Conservation (phyloP, 805 yeast genomes). For the Saccharomyces cerevisiae region DNA sequence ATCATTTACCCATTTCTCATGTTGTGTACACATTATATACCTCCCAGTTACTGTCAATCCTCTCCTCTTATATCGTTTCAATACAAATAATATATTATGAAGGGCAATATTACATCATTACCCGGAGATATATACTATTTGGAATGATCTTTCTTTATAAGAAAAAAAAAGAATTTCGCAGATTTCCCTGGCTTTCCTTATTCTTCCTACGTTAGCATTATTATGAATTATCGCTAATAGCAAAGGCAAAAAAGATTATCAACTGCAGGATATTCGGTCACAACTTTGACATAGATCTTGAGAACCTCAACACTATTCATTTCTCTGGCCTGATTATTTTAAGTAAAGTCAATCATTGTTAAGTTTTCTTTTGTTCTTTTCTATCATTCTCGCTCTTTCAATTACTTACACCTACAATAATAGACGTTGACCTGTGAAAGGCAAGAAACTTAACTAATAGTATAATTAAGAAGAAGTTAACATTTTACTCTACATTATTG, state of each 20-base stretch:
- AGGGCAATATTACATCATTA: too few relatives aligned
- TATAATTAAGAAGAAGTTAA: neutral
- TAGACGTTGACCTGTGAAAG: neutral
- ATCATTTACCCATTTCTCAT: too few relatives aligned
- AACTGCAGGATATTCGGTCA: neutral
- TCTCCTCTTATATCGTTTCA: too few relatives aligned
- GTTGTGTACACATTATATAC: too few relatives aligned
- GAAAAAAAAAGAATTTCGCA: neutral
- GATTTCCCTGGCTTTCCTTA: neutral
- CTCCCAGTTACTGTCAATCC: too few relatives aligned
- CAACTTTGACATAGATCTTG: neutral
- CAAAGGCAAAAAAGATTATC: neutral
- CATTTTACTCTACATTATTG: neutral
- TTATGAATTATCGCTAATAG: neutral
- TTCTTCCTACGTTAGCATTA: neutral
- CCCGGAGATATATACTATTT: neutral
- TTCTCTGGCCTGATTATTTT: neutral
- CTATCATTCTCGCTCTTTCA: neutral
- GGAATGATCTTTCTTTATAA: neutral
- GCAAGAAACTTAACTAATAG: neutral
- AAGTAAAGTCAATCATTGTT: neutral
- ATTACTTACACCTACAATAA: neutral
- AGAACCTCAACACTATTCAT: neutral
- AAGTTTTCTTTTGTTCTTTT: neutral
- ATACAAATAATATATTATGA: too few relatives aligned